Evolutionary conservation across 306 rosid species (phyloP).

Genomic region (Citrullus amarus): DNA sequence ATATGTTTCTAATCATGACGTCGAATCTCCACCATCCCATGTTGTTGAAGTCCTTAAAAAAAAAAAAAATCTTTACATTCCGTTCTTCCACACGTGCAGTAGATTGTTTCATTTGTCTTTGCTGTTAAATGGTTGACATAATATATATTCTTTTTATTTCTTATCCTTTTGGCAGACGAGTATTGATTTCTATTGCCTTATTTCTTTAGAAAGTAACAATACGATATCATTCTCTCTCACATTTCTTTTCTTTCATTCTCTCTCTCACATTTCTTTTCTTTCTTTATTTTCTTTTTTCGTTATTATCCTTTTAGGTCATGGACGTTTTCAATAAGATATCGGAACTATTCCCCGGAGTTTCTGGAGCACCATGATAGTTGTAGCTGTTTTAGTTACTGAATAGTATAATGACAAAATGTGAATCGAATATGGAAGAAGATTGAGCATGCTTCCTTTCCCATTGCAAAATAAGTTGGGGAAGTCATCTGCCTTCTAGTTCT

Average conservation of each 20-base stretch:
- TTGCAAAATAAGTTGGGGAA: not conserved
- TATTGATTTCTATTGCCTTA: not conserved
- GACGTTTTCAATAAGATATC: conserved; percentile 87
- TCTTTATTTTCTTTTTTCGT: not conserved
- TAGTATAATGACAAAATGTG: not conserved
- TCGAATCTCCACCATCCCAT: too few species aligned
- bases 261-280: not conserved
- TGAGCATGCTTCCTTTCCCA: not conserved
- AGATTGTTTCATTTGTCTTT: not conserved
- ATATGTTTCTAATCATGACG: too few species aligned
- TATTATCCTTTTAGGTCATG: conserved; percentile 51
- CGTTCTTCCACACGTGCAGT: not conserved
- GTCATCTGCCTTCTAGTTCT: not conserved
- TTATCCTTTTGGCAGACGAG: not conserved
- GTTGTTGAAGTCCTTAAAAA: too few species aligned
- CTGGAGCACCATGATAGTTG: conserved; percentile 51
- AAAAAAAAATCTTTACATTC: not conserved
- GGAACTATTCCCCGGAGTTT: conserved; percentile 83
- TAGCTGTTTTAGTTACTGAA: not conserved
- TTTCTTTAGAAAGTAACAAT: not conserved
- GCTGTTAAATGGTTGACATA: not conserved
- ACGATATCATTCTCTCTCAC: not conserved
- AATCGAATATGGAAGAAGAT: not conserved
- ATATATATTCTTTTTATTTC: not conserved
- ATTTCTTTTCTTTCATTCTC: not conserved